Base-by-base conservation (phyloP, 768 basidiomycete species). In the Ephemerocybe angulata region DNA sequence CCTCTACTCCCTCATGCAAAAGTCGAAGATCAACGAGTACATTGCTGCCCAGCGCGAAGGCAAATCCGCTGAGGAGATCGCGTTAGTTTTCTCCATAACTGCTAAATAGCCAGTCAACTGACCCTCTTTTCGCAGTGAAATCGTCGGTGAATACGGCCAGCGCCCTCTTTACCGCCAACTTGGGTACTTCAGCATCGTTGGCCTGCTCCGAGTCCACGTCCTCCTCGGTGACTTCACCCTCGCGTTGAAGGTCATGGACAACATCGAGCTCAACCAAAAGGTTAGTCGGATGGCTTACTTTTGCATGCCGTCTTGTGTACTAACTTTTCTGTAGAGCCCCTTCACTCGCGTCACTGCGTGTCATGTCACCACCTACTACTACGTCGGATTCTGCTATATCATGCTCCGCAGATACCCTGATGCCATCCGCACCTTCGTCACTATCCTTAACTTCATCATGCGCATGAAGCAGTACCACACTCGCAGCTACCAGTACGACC, bases 391-490 rank as follows among this genome's bases (percentile, higher is more conserved):
- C 77, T 94, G 94, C 74, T 98, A 98, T 73, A 83, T 98, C 69
- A 91, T 93, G 82, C 83, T 99, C 41, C 81, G 92, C 42, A 84
- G 97, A 59, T 97, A 95, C 72, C 86, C 94, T 3, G 97, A 99
- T 66, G 97, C 97, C 22, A 93, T 92, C 67, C 89, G 94, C 35
- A 87, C 91, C 4, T 96, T 98, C 67, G 90, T 93, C 33, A 87
- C 87, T 12, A 88, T 96, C 65, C 77, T 97, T 44, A 95, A 95
- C 76, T 95, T 97, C 78, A 93, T 96, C 65, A 86, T 92, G 75
- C 83, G 96, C 17, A 94, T 97, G 85, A 84, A 94, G 63, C 93
- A 95, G 67, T 97, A 96, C 71, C 95, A 99, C 75, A 96, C 95
- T 10, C 76, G 95, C 61, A 91, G 90, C 65, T 96, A 96, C 68